phyloP scores from a whole-genome alignment of 495 filamentous ascomycete species.

The Daldinia caldariorum region DNA sequence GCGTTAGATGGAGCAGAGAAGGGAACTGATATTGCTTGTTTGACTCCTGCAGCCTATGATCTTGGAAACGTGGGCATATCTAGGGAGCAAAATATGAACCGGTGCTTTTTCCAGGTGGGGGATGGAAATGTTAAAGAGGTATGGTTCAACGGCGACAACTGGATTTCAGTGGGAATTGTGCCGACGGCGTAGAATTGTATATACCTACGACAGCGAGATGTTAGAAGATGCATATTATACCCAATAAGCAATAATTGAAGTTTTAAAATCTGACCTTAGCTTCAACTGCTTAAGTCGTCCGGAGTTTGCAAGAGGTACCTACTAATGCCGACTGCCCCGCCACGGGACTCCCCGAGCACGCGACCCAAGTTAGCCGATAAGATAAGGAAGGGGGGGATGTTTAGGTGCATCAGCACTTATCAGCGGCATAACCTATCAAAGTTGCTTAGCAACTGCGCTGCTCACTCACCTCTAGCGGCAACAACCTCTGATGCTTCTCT shows the following conservation, averaged over 20 bases:
- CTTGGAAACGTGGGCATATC: conserved; percentile 18
- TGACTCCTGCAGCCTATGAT: conserved; percentile 22
- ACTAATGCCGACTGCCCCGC: conserved; percentile 2
- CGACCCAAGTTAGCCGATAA: conserved; percentile 34
- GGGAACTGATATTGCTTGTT: conserved; percentile 28
- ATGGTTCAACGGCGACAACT: conserved; percentile 31
- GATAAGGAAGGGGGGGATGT: conserved; percentile 33
- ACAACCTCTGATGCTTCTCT: conserved; percentile 16
- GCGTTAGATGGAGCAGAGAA: conserved; percentile 21
- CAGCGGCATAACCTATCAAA: conserved; percentile 6
- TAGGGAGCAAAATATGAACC: conserved; percentile 35
- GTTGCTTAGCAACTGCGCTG: conserved; percentile 31
- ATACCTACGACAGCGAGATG: neutral
- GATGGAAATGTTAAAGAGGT: conserved; percentile 29
- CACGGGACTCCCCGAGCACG: conserved; percentile 9
- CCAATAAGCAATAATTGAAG: neutral
- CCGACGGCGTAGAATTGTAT: neutral
- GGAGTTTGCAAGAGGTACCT: neutral
- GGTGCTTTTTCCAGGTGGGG: conserved; percentile 24
- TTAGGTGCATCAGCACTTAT: conserved; percentile 7
- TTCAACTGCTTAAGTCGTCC: no score
- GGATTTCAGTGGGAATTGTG: conserved; percentile 28
- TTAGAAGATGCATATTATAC: conserved; percentile 5
- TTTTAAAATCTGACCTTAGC: no score
- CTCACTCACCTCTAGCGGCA: conserved; percentile 20